These are phyloP conservation scores for Ceratobasidium sp. DNA, from an alignment of 1,284 basidiomycete genomes.

Conservation along the genomic window DNA sequence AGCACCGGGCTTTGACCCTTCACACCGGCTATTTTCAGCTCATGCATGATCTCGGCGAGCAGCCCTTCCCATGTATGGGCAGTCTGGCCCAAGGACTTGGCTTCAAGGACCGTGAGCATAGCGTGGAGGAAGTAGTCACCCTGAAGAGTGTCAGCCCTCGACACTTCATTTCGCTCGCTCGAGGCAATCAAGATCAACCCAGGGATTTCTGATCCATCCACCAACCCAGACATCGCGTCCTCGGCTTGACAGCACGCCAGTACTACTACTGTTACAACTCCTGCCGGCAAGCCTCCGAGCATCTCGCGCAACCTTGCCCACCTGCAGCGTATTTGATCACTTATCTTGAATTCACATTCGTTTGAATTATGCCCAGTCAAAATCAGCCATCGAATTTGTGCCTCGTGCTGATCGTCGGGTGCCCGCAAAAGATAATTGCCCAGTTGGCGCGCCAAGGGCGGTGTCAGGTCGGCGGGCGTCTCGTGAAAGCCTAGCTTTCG, in stretches of 20 bases:
- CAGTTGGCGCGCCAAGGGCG: neutral
- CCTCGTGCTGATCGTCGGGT: neutral
- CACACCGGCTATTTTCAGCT: neutral
- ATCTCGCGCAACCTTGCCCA: neutral
- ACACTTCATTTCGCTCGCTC: neutral
- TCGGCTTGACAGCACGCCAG: neutral
- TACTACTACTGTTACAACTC: neutral
- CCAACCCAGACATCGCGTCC: neutral
- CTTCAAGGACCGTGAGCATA: neutral
- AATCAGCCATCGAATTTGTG: neutral
- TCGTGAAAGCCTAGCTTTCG: neutral
- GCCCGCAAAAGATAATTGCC: neutral
- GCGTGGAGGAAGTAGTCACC: neutral
- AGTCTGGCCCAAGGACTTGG: neutral
- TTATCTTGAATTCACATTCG: neutral
- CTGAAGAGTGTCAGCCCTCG: neutral
- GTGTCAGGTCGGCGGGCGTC: neutral
- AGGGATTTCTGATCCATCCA: neutral
- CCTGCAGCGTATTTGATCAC: neutral
- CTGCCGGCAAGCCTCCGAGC: neutral
- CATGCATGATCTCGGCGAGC: neutral
- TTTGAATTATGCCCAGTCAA: neutral
- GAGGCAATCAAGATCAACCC: neutral
- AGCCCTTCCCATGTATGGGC: neutral
- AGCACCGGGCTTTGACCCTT: neutral